Evolutionary conservation across 768 basidiomycete genomes (phyloP).

Genomic region (Psilocybe azurescens): DNA sequence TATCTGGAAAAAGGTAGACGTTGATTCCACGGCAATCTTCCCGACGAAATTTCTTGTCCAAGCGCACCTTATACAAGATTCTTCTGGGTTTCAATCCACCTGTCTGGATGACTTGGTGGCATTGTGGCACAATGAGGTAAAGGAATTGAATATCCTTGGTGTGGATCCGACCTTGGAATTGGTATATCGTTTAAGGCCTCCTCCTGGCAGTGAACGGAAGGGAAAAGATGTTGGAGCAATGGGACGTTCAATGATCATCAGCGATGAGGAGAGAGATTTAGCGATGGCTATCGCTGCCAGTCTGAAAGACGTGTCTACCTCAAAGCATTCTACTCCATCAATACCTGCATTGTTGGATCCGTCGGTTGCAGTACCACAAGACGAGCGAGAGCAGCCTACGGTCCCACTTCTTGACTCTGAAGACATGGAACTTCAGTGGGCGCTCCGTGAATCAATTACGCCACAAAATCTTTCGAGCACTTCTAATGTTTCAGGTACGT

Average conservation of each 20-base stretch:
- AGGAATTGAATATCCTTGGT: slow-evolving; percentile 30
- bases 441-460: slow-evolving; percentile 15
- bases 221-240: slow-evolving; percentile 9
- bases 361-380: neutral
- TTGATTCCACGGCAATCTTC: slow-evolving; percentile 50
- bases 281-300: slow-evolving; percentile 25
- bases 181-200: slow-evolving; percentile 54
- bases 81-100: slow-evolving; percentile 21
- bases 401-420: neutral
- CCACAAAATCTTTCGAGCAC: neutral
- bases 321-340: neutral
- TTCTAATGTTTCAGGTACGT: neutral
- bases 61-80: slow-evolving; percentile 35
- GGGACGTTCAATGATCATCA: neutral
- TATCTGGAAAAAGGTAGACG: slow-evolving; percentile 54
- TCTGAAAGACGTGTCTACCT: slow-evolving; percentile 7
- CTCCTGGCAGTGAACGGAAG: slow-evolving; percentile 22
- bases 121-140: slow-evolving; percentile 35
- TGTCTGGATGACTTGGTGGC: slow-evolving; percentile 46
- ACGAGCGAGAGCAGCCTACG: neutral
- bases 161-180: slow-evolving; percentile 51
- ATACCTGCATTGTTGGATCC: neutral
- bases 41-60: slow-evolving; percentile 56
- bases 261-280: slow-evolving; percentile 18
- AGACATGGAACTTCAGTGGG: slow-evolving; percentile 19